phyloP scores from a whole-genome alignment of 805 yeast species.

The Sungouiozyma intestinalis region DNA sequence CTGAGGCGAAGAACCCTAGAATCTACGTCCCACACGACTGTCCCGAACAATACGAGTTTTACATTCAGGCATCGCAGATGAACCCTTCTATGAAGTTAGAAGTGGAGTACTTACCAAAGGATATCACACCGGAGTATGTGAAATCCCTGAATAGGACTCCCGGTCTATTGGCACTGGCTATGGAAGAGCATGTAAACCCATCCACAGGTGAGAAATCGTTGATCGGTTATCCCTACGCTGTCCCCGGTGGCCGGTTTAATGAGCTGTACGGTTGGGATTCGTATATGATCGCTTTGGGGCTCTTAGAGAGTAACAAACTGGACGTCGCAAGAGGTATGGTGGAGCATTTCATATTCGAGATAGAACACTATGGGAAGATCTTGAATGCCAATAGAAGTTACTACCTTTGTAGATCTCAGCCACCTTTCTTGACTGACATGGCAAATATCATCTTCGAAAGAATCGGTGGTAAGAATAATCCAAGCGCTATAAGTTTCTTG shows the following conservation, averaged over 20 bases:
- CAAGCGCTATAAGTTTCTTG: conserved; percentile 50
- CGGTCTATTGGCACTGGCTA: conserved; percentile 75
- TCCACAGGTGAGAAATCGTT: conserved; percentile 39
- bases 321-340: conserved; percentile 84
- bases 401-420: conserved; percentile 86
- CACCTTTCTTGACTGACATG: conserved; percentile 95
- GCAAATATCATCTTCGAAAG: conserved; percentile 56
- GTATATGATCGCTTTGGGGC: conserved; percentile 80
- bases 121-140: conserved; percentile 68
- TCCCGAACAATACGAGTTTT: conserved; percentile 65
- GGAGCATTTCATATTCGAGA: conserved; percentile 84
- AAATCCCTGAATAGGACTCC: conserved; percentile 71
- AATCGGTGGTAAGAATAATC: conserved; percentile 38
- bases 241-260: conserved; percentile 96
- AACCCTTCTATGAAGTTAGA: conserved; percentile 52
- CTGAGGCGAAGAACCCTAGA: conserved; percentile 55
- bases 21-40: conserved; percentile 66
- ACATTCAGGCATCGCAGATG: conserved; percentile 38
- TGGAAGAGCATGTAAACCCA: conserved; percentile 44
- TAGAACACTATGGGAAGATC: conserved; percentile 81
- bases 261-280: conserved; percentile 98
- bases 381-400: conserved; percentile 90
- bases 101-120: conserved; percentile 66
- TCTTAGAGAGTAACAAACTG: conserved; percentile 52
- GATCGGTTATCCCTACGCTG: conserved; percentile 75